Evolutionary conservation across 176 grass and related monocot genomes (phyloP), one percentile per base, ranked within the genome.

Genomic region (Lolium perenne): DNA sequence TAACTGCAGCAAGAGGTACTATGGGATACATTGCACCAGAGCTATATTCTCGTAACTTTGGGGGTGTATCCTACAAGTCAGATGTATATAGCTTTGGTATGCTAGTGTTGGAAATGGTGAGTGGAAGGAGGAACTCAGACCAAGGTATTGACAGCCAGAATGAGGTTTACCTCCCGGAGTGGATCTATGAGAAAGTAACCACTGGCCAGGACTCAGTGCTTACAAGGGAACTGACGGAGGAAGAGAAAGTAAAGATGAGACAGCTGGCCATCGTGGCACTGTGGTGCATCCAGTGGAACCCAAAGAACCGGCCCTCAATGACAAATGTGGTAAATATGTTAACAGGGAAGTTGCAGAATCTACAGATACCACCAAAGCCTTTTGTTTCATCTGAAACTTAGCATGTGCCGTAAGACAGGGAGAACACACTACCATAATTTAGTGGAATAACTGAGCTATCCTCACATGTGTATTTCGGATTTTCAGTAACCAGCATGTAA

Each of bases 161-260:
- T 14, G 17, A 41, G 38, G 67, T 71, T 43, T 71, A 71, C 75
- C 74, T 86, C 55, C 88, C 82, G 5, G 88, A 86, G 56, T 68
- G 71, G 83, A 59, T 90, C 12, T 90, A 84, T 84, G 71, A 59
- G 57, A 59, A 59, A 61, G n/a, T 61, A 61, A 22, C n/a, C n/a
- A 61, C n/a, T 23, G 58, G 58, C 3, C n/a, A 61, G n/a, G 58
- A 61, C n/a, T 22, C 10, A 8, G 58, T 23, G 23, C 58, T 61
- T 61, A 61, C n/a, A 61, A 22, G n/a, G 58, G n/a, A 61, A 23
- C 10, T 61, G 58, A 9, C 8, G 10, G 58, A 11, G 58, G 58
- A 60, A 2, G 58, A 23, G 58, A 61, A 11, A 23, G n/a, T 23
- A 61, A 61, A 61, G 58, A 61, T 61, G 8, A 61, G 58, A 23